These are phyloP conservation scores for Neurospora hispaniola DNA, from an alignment of 495 filamentous ascomycete genomes.

Conservation along the genomic window DNA sequence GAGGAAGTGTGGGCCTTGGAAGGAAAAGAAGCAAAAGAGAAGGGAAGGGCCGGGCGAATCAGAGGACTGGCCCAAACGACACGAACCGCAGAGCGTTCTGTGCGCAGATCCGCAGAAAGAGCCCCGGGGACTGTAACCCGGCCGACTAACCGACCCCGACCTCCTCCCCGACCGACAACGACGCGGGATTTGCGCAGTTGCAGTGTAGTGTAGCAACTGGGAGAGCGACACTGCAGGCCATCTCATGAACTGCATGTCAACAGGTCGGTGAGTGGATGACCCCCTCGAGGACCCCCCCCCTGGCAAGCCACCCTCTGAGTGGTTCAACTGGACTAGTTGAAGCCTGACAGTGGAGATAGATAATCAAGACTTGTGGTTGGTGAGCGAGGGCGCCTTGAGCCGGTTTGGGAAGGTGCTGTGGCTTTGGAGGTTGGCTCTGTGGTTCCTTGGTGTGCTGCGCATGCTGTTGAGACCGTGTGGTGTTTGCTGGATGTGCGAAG, in stretches of 20 bases:
- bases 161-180: not conserved
- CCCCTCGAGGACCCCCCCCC: not conserved
- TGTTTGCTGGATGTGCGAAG: not conserved
- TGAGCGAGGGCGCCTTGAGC: not conserved
- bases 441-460: not conserved
- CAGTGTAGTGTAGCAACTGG: not conserved
- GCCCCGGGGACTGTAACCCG: not conserved
- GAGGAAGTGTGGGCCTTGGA: not conserved
- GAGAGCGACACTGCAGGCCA: not conserved
- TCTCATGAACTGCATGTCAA: slow-evolving; percentile 1
- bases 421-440: not conserved
- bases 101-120: not conserved
- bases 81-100: not conserved
- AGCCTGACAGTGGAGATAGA: not conserved
- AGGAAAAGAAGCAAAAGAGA: not conserved
- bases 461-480: not conserved
- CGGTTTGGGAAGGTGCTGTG: not conserved
- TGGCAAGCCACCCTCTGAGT: not conserved
- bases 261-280: not conserved
- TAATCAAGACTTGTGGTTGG: not conserved
- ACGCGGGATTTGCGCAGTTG: not conserved
- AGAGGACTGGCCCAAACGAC: not conserved
- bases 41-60: not conserved
- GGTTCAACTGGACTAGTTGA: not conserved
- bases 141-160: not conserved